These are phyloP conservation scores for Xylariaceae sp. DNA, from an alignment of 2,329 filamentous ascomycete genomes.

Conservation along the genomic window DNA sequence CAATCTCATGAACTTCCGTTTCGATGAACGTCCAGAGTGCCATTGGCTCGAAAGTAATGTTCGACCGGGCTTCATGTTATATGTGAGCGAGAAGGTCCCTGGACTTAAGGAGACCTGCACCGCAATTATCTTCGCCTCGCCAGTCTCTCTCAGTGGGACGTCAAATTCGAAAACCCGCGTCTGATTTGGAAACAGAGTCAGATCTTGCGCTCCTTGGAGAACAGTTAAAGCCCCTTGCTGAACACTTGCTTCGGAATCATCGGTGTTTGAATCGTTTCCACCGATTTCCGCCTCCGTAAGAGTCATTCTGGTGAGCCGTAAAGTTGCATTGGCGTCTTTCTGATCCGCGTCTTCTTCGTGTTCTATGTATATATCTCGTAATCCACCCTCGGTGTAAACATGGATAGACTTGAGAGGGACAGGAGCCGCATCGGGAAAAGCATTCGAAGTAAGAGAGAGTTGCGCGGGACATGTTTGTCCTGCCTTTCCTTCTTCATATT, in stretches of 20 bases:
- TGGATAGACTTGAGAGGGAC: slow-evolving; percentile 48
- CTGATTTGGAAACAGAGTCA: slow-evolving; percentile 62
- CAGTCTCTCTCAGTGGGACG: slow-evolving; percentile 73
- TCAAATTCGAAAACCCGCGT: slow-evolving; percentile 66
- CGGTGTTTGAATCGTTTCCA: slow-evolving; percentile 29
- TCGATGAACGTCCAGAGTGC: slow-evolving; percentile 42
- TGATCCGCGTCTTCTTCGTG: slow-evolving; percentile 33
- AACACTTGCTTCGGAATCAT: slow-evolving; percentile 25
- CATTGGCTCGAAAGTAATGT: slow-evolving; percentile 43
- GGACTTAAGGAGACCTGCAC: slow-evolving; percentile 59
- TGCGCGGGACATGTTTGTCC: slow-evolving; percentile 56
- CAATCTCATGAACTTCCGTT: slow-evolving; percentile 43
- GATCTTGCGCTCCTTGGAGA: slow-evolving; percentile 53
- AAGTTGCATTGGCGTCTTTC: slow-evolving; percentile 7
- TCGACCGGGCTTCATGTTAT: slow-evolving; percentile 51
- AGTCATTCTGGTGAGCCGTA: slow-evolving; percentile 20
- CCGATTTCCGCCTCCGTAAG: slow-evolving; percentile 23
- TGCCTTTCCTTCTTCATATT: slow-evolving; percentile 53
- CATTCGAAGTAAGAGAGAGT: slow-evolving; percentile 52
- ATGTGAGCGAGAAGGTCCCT: slow-evolving; percentile 62
- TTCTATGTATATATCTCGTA: slow-evolving; percentile 50
- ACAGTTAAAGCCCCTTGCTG: slow-evolving; percentile 32
- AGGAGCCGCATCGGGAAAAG: slow-evolving; percentile 47
- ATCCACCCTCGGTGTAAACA: slow-evolving; percentile 52
- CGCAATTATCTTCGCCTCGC: slow-evolving; percentile 63